phyloP scores from a whole-genome alignment of 1,284 basidiomycete species.

The Gomphus bonarii region DNA sequence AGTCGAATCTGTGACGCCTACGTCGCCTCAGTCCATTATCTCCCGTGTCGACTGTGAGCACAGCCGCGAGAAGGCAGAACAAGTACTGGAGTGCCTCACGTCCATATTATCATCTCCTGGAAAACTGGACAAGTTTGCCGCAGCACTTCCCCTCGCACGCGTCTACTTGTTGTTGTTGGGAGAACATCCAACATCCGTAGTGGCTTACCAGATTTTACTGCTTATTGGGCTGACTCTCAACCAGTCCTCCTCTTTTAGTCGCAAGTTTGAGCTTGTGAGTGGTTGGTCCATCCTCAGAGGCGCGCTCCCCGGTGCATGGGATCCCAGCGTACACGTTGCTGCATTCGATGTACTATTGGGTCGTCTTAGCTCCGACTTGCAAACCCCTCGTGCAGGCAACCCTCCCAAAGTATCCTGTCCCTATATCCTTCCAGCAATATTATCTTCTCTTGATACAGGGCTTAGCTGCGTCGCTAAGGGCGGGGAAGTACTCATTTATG shows the following conservation, averaged over 20 bases:
- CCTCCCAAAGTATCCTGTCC: slow-evolving; percentile 40
- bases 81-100: slow-evolving; percentile 49
- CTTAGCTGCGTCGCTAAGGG: slow-evolving; percentile 28
- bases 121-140: slow-evolving; percentile 49
- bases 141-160: slow-evolving; percentile 61
- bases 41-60: slow-evolving; percentile 41
- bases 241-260: slow-evolving; percentile 45
- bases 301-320: slow-evolving; percentile 59
- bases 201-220: slow-evolving; percentile 49
- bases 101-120: slow-evolving; percentile 42
- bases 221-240: slow-evolving; percentile 47
- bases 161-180: slow-evolving; percentile 67
- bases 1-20: background rate
- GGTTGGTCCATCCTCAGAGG: slow-evolving; percentile 64
- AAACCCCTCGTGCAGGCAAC: slow-evolving; percentile 14
- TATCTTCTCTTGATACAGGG: slow-evolving; percentile 43
- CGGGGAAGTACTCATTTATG: slow-evolving; percentile 23
- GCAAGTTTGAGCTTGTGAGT: slow-evolving; percentile 66
- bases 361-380: slow-evolving; percentile 17
- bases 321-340: slow-evolving; percentile 47
- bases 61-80: slow-evolving; percentile 46
- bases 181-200: slow-evolving; percentile 47
- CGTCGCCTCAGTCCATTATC: slow-evolving; percentile 46
- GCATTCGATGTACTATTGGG: slow-evolving; percentile 60
- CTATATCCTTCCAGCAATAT: slow-evolving; percentile 57